These are phyloP conservation scores for Xylariaceae sp. DNA, from an alignment of 2,329 filamentous ascomycete genomes.

Conservation along the genomic window DNA sequence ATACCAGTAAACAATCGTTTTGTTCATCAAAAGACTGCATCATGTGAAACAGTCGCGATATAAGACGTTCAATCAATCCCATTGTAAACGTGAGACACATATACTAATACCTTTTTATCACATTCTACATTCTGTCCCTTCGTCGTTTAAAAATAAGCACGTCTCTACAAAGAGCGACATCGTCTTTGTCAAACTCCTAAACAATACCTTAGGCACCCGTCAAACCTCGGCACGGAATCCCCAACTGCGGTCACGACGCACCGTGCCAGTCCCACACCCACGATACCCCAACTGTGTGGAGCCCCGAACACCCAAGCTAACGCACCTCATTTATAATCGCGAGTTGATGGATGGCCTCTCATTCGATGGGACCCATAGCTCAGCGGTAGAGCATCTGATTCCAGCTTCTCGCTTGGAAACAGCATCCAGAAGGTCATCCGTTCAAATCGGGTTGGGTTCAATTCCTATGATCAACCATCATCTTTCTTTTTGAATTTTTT, in stretches of 20 bases:
- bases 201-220: neutral
- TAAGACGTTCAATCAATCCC: too few species aligned
- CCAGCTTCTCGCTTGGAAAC: neutral
- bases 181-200: neutral
- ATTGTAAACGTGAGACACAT: too few species aligned
- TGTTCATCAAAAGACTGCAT: too few species aligned
- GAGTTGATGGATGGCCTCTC: neutral
- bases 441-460: neutral
- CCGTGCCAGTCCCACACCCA: neutral
- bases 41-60: neutral
- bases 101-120: too few species aligned
- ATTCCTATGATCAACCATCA: neutral
- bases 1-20: too few species aligned
- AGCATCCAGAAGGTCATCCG: neutral
- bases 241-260: neutral
- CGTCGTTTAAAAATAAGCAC: too few species aligned
- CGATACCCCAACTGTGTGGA: neutral
- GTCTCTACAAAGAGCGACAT: neutral
- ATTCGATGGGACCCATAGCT: neutral
- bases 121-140: too few species aligned
- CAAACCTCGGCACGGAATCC: neutral
- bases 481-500: neutral
- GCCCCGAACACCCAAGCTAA: neutral
- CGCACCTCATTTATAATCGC: neutral
- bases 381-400: constrained; percentile 1